Evolutionary conservation across 768 basidiomycete genomes (phyloP).

Genomic region (Guyanaporus albipodus): DNA sequence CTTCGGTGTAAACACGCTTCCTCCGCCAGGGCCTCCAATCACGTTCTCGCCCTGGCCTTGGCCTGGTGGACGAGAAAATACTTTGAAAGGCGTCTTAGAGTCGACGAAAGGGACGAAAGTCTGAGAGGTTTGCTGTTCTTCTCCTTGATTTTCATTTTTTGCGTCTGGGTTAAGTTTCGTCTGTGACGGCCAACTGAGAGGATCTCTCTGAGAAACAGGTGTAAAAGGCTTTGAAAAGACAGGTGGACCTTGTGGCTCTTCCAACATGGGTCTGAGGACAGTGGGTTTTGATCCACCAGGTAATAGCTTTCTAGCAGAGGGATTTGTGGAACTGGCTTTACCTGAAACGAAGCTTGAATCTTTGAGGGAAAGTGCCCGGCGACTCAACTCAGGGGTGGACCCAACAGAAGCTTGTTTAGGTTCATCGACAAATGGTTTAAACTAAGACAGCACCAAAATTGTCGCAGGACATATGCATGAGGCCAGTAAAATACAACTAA

Average conservation of each 20-base stretch:
- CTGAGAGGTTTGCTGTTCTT: conserved; percentile 21
- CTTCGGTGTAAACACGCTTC: conserved; percentile 44
- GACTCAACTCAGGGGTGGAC: conserved; percentile 28
- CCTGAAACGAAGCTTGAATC: conserved; percentile 28
- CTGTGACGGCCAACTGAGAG: conserved; percentile 24
- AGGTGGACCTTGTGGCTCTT: conserved; percentile 35
- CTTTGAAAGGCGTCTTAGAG: conserved; percentile 44
- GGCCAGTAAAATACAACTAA: background rate
- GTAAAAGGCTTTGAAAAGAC: conserved; percentile 66
- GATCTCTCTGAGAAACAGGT: conserved; percentile 44
- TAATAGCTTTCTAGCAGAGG: conserved; percentile 24
- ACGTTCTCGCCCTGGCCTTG: conserved; percentile 40
- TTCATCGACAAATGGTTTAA: conserved; percentile 64
- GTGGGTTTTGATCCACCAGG: conserved; percentile 19
- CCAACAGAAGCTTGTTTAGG: conserved; percentile 39
- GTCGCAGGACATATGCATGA: too few relatives aligned
- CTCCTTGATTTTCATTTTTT: conserved; percentile 17
- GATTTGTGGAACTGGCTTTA: conserved; percentile 19
- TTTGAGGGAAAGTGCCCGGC: conserved; percentile 51
- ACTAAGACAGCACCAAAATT: conserved; percentile 36
- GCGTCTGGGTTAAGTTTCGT: conserved; percentile 14
- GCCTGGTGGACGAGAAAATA: conserved; percentile 64
- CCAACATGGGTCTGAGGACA: conserved; percentile 34
- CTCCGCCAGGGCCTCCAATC: conserved; percentile 13
- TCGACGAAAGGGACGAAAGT: conserved; percentile 43